phyloP scores from a whole-genome alignment of 2,329 filamentous ascomycete genomes.

The Bipolaris victoriae region DNA sequence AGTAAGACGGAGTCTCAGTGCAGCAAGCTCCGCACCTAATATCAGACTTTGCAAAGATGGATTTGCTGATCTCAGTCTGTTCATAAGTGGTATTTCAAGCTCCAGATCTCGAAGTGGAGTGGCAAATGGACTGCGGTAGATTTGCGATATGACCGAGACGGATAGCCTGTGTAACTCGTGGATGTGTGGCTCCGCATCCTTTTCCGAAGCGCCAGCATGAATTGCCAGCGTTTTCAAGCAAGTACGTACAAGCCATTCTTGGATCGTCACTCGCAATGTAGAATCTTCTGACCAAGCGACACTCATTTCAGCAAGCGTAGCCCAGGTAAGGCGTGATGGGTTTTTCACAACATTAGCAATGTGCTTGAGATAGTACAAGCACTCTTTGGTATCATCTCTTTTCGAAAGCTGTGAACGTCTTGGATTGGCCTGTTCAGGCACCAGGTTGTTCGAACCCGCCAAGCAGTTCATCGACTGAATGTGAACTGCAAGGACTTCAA shows the following conservation, averaged over 20 bases:
- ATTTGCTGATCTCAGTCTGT: conserved; percentile 63
- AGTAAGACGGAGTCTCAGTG: conserved; percentile 66
- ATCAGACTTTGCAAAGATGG: conserved; percentile 77
- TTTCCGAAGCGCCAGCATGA: conserved; percentile 43
- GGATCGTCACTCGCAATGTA: conserved; percentile 59
- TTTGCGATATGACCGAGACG: conserved; percentile 68
- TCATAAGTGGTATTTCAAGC: conserved; percentile 73
- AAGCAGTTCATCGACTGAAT: conserved; percentile 43
- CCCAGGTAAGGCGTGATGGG: conserved; percentile 73
- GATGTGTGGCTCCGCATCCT: conserved; percentile 53
- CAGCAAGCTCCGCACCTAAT: conserved; percentile 76
- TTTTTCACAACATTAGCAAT: conserved; percentile 74
- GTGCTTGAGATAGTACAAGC: conserved; percentile 77
- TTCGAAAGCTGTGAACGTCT: conserved; percentile 4
- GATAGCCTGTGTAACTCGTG: conserved; percentile 73
- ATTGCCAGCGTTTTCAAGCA: conserved; percentile 68
- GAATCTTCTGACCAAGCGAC: conserved; percentile 57
- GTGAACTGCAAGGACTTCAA: conserved; percentile 44
- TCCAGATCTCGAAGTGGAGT: conserved; percentile 65
- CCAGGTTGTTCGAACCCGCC: conserved; percentile 23
- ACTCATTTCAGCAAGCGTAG: conserved; percentile 68
- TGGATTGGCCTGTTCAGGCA: conserved; percentile 12
- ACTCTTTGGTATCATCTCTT: conserved; percentile 74
- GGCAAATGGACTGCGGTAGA: conserved; percentile 69
- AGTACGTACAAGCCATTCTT: conserved; percentile 70